Percentiles rank a stretch among this genome's conserved stretches.
Evolutionary conservation across 2,329 filamentous ascomycete genomes (phyloP).

Genomic region (Colletotrichum somersetense): DNA sequence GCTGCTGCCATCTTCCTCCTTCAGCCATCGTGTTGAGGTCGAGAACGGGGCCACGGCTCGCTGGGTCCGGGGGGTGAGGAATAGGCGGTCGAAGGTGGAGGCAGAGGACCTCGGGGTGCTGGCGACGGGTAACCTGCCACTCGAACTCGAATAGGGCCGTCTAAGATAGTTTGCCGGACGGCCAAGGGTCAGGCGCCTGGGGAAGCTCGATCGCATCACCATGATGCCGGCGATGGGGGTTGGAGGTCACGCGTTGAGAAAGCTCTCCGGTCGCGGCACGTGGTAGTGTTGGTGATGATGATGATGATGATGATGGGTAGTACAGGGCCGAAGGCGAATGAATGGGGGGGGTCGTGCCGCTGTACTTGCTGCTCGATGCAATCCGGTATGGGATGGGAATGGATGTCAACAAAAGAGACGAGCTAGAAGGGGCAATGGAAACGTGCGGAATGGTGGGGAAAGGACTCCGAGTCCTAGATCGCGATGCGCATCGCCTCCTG

Average conservation of each 20-base stretch:
- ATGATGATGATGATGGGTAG: neutral
- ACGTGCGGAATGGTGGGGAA: slow-evolving; percentile 1
- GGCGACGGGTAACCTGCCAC: slow-evolving; percentile 30
- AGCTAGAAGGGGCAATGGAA: slow-evolving; percentile 24
- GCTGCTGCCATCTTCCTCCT: slow-evolving; percentile 56
- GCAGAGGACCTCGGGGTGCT: slow-evolving; percentile 34
- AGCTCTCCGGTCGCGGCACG: slow-evolving; percentile 30
- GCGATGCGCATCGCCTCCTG: slow-evolving; percentile 37
- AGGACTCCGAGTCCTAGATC: slow-evolving; percentile 33
- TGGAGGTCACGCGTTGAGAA: slow-evolving; percentile 13
- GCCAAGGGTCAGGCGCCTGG: slow-evolving; percentile 55
- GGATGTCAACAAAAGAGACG: slow-evolving; percentile 6
- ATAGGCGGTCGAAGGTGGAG: slow-evolving; percentile 50
- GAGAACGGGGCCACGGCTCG: slow-evolving; percentile 52
- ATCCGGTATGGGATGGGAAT: neutral
- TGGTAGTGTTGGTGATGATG: slow-evolving; percentile 21
- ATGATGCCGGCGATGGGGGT: slow-evolving; percentile 46
- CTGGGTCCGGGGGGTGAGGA: slow-evolving; percentile 48
- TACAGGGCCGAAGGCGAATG: slow-evolving; percentile 21
- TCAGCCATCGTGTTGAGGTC: slow-evolving; percentile 49
- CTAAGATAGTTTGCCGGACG: slow-evolving; percentile 49
- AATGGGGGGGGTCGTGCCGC: neutral
- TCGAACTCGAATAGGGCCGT: slow-evolving; percentile 45
- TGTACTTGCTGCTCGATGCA: neutral
- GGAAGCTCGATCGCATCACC: slow-evolving; percentile 57